phyloP scores from a whole-genome alignment of 1,284 basidiomycete species.

The Peniophora sp. region DNA sequence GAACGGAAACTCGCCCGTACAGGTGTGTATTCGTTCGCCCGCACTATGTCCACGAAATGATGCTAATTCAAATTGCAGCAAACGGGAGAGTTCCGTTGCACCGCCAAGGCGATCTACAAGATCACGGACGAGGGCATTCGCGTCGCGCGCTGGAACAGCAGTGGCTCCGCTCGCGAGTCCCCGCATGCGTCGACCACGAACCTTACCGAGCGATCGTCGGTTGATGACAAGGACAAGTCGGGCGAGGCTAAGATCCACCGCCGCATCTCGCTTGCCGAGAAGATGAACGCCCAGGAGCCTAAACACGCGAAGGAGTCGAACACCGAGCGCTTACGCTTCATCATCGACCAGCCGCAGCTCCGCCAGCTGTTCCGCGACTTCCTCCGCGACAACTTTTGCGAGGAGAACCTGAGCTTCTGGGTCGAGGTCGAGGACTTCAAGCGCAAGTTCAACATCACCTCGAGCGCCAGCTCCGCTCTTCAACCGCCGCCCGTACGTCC shows the following conservation, averaged over 20 bases:
- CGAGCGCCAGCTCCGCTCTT: constrained; percentile 29
- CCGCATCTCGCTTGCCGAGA: constrained; percentile 73
- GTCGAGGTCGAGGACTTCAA: constrained; percentile 97
- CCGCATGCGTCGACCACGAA: constrained; percentile 62
- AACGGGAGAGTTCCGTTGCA: constrained; percentile 93
- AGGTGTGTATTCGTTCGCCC: constrained; percentile 36
- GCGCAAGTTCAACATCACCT: constrained; percentile 91
- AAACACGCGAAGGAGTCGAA: constrained; percentile 76
- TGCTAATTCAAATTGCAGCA: constrained; percentile 34
- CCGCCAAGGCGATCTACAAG: constrained; percentile 89
- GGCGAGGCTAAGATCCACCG: constrained; percentile 66
- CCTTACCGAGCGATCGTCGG: constrained; percentile 36
- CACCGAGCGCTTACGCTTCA: constrained; percentile 85
- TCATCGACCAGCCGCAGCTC: constrained; percentile 89
- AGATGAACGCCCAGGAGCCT: constrained; percentile 48
- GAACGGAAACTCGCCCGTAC: constrained; percentile 64
- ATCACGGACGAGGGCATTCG: constrained; percentile 87
- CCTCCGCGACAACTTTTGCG: constrained; percentile 90
- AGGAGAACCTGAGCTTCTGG: constrained; percentile 98
- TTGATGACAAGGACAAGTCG: constrained; percentile 32
- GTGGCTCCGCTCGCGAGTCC: constrained; percentile 34
- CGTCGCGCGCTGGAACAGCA: constrained; percentile 75
- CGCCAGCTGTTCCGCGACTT: constrained; percentile 92
- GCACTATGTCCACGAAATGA: constrained; percentile 5
- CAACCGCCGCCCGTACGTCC: constrained; percentile 47